Evolutionary conservation across 2,329 filamentous ascomycete genomes (phyloP), one percentile per base, ranked within the genome.

Genomic region (Talaromyces rugulosus): DNA sequence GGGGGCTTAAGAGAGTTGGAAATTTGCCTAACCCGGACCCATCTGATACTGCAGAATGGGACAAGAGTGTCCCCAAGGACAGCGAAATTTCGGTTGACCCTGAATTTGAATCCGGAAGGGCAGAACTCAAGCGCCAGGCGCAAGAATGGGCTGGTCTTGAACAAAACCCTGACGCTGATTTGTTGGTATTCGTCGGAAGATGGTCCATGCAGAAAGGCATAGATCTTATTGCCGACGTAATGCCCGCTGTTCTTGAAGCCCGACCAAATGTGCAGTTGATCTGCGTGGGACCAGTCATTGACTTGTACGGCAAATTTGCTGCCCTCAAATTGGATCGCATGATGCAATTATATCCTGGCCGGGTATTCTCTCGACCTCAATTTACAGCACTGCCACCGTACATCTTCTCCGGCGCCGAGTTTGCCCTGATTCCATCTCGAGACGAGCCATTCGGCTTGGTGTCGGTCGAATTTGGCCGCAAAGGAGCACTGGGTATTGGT

Each of bases 121-220:
- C 75, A 3, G 81, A 81, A 5, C 74, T 87, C 27, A 83, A 84
- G 61, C 79, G 81, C 8, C 85, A 89, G 70, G 86, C 87, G 23
- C 87, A 89, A 68, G 83, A 87, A 73, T 89, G 87, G 87, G 87
- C 87, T 51, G 85, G 85, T 14, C 78, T 89, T 1, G 78, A 87
- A 2, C 80, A 85, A 59, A 82, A 86, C 65, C 82, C 85, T 1
- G 78, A 85, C 44, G 86, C 87, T 1, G 85, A 89, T 62, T 78
- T 89, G 8, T 82, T 89, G 65, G 87, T 89, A 8, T 89, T 89
- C 66, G 87, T 89, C 52, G 87, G 87, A 62, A 83, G 87, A 64
- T 89, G 87, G 87, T 87, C 83, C 9, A 83, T 87, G 80, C 87
- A 89, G 68, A 89, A 89, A 71, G 87, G 87, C 59, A 81, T 89